Evolutionary conservation across 306 rosid species (phyloP), one percentile per base, ranked within the genome.

Genomic region (Begonia peltatifolia): DNA sequence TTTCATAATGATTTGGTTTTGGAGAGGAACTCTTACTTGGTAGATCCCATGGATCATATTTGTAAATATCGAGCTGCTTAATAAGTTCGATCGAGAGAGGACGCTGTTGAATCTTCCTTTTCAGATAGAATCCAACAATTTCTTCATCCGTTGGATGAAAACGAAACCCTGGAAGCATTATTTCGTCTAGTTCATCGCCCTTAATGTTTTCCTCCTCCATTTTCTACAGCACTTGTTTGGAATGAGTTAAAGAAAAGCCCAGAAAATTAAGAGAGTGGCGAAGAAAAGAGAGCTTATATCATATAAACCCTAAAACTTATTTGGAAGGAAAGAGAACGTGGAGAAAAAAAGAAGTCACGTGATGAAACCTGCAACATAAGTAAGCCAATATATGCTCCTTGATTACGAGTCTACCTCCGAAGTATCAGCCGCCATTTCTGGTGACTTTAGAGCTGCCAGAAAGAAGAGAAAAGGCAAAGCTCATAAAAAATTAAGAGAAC

Each of bases 91-190:
- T 83, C 18, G 94, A 74, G 41, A 90, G 79, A 73, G 94, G 87
- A 6, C 70, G 56, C 42, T 90, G 90, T 42, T 80, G 82, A 70
- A 83, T 66, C 80, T 83, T 90, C 63, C 86, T 85, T 69, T 76
- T 90, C 55, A 90, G 76, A 41, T 90, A 90, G 61, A 90, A 90
- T 44, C 94, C 95, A 13, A 90, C 94, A 59, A 90, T 87, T 74
- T 90, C 97, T 67, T 90, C 97, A 55, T 90, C 97, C 2, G 97
- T 90, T 41, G 97, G 97, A 57, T 90, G 97, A 71, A 90, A 90
- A 41, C 97, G 74, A 67, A 90, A 90, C 62, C 97, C 97, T 2
- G 97, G 97, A 9, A 90, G 79, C 58, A 89, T 68, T 10, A 90
- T 72, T 50, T 90, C 95, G 42, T 18, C 56, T 11, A 6, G 47